Percentiles rank a stretch among this genome's conserved stretches.
phyloP scores from a whole-genome alignment of 306 rosid species.

The Neltuma alba region DNA sequence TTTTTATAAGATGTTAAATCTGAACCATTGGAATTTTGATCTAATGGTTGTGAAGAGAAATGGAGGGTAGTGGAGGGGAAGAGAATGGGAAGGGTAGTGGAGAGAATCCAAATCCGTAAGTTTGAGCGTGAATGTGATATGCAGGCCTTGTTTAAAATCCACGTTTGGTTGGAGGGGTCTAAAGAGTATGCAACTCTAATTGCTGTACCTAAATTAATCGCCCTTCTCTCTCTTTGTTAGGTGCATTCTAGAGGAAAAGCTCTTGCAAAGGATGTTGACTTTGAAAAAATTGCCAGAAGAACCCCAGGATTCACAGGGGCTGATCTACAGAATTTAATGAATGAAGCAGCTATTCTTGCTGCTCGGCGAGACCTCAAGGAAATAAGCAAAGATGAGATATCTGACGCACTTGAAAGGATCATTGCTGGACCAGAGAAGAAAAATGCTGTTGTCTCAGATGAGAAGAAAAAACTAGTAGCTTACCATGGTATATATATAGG shows the following conservation, averaged over 20 bases:
- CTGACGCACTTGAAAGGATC: conserved; percentile 96
- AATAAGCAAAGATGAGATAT: conserved; percentile 96
- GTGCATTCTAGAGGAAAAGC: conserved; percentile 89
- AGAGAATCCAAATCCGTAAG: too few relatives aligned
- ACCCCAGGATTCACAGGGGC: conserved; percentile 92
- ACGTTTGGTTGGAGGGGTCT: too few relatives aligned
- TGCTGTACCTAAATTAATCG: conserved; percentile 12
- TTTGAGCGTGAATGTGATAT: not conserved
- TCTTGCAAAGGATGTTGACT: conserved; percentile 94
- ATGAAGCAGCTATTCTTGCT: conserved; percentile 98
- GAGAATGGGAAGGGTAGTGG: too few relatives aligned
- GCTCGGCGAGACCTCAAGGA: conserved; percentile 99
- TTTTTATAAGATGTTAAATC: too few relatives aligned
- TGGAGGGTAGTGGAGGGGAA: too few relatives aligned
- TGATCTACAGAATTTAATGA: conserved; percentile 86
- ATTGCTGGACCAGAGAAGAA: conserved; percentile 99
- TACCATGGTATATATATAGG: conserved; percentile 47
- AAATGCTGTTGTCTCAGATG: conserved; percentile 94
- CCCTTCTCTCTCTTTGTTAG: conserved; percentile 41
- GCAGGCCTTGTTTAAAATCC: not conserved
- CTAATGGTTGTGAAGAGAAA: too few relatives aligned
- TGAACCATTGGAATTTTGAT: too few relatives aligned
- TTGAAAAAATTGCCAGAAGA: conserved; percentile 93
- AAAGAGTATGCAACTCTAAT: not conserved
- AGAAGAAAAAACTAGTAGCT: conserved; percentile 94